Evolutionary conservation across 306 rosid genomes (phyloP).

Genomic region (Trifolium dubium): DNA sequence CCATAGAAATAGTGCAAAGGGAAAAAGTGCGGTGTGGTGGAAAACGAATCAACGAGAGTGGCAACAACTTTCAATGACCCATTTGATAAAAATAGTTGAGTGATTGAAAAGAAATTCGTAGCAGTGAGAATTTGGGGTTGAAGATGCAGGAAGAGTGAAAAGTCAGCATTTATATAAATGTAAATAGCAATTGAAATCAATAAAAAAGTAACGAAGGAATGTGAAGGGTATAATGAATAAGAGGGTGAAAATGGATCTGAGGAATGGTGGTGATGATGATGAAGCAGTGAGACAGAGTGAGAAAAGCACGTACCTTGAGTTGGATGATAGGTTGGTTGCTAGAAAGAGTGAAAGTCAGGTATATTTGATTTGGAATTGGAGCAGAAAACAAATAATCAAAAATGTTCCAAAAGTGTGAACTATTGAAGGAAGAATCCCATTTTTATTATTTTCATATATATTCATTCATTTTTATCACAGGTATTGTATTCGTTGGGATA

Average conservation of each 20-base stretch:
- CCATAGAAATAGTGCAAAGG: background rate
- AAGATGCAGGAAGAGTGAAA: constrained; percentile 27
- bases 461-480: background rate
- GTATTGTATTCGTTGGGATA: background rate
- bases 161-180: constrained; percentile 21
- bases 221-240: background rate
- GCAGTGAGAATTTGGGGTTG: background rate
- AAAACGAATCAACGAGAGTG: constrained; percentile 43
- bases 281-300: background rate
- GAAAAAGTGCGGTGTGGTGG: background rate
- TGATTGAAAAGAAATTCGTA: background rate
- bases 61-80: constrained; percentile 37
- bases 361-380: background rate
- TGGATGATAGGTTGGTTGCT: background rate
- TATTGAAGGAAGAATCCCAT: background rate
- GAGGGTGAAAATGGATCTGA: constrained; percentile 43
- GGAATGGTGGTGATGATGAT: background rate
- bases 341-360: constrained; percentile 9
- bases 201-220: background rate
- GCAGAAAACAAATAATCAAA: background rate
- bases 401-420: background rate
- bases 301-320: constrained; percentile 28
- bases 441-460: background rate
- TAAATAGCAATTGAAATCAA: constrained; percentile 22
- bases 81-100: background rate